phyloP scores from a whole-genome alignment of 768 basidiomycete genomes.

The Lactarius psammicola region DNA sequence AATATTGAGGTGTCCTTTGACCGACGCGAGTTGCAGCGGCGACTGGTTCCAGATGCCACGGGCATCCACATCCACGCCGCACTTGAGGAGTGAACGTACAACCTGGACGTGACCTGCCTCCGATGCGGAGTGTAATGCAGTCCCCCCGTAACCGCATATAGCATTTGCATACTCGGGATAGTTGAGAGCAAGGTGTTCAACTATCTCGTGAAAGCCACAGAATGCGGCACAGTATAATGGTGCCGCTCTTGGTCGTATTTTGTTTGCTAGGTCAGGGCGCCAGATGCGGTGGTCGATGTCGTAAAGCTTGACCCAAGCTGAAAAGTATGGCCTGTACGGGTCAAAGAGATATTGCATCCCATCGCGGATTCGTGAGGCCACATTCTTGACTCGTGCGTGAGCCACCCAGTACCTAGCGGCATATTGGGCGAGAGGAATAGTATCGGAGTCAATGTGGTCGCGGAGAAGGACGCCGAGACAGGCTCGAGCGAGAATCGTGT shows the following conservation, averaged over 20 bases:
- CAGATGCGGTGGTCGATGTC: neutral
- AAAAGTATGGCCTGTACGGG: neutral
- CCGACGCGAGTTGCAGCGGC: no score
- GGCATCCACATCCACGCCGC: neutral
- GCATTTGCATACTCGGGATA: neutral
- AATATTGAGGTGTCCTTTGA: no score
- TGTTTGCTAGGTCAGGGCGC: fast-evolving
- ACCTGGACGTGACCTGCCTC: neutral
- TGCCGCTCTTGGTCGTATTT: neutral
- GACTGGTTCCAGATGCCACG: no score
- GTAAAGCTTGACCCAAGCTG: neutral
- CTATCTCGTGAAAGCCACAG: neutral
- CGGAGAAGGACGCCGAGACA: neutral
- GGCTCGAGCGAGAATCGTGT: neutral
- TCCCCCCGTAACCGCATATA: neutral
- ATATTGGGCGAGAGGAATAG: neutral
- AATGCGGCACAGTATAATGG: neutral
- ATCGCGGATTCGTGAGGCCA: neutral
- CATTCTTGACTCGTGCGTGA: neutral
- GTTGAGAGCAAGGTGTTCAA: neutral
- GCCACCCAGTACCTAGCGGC: neutral
- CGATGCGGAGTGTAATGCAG: neutral
- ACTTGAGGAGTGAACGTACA: neutral
- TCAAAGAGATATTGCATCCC: neutral
- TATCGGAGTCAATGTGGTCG: neutral